phyloP scores from a whole-genome alignment of 2,329 filamentous ascomycete genomes.

The Sphaceloma murrayae region DNA sequence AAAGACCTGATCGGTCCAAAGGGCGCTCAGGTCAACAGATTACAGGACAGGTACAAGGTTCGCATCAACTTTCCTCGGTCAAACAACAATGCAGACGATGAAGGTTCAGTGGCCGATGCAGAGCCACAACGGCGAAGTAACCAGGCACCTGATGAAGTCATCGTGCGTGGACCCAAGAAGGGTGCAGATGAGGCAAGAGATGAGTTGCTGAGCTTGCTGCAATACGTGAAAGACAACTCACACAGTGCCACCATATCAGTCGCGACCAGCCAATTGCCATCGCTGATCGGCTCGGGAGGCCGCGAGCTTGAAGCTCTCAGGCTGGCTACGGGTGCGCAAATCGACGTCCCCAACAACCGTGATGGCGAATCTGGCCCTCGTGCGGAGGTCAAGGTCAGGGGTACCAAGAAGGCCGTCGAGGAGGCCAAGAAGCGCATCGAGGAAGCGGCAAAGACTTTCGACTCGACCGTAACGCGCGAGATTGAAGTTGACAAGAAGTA shows the following conservation, averaged over 20 bases:
- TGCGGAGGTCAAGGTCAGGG: conserved; percentile 85
- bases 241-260: conserved; percentile 71
- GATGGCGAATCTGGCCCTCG: conserved; percentile 57
- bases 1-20: conserved; percentile 84
- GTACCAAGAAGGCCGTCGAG: conserved; percentile 81
- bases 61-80: conserved; percentile 89
- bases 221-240: conserved; percentile 84
- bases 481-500: conserved; percentile 91
- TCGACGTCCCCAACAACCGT: conserved; percentile 77
- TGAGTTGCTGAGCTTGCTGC: conserved; percentile 77
- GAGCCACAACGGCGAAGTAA: conserved; percentile 54
- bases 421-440: conserved; percentile 85
- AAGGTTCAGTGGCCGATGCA: conserved; percentile 59
- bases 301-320: conserved; percentile 85
- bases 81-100: conserved; percentile 46
- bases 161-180: conserved; percentile 82
- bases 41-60: conserved; percentile 88
- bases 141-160: conserved; percentile 79
- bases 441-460: conserved; percentile 77
- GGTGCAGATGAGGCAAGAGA: conserved; percentile 87
- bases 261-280: conserved; percentile 86
- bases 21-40: conserved; percentile 78
- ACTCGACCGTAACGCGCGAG: conserved; percentile 75
- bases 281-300: conserved; percentile 82
- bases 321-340: conserved; percentile 72